These are phyloP conservation scores for Aspergillus affinis DNA, from an alignment of 495 filamentous ascomycete genomes.

Conservation along the genomic window DNA sequence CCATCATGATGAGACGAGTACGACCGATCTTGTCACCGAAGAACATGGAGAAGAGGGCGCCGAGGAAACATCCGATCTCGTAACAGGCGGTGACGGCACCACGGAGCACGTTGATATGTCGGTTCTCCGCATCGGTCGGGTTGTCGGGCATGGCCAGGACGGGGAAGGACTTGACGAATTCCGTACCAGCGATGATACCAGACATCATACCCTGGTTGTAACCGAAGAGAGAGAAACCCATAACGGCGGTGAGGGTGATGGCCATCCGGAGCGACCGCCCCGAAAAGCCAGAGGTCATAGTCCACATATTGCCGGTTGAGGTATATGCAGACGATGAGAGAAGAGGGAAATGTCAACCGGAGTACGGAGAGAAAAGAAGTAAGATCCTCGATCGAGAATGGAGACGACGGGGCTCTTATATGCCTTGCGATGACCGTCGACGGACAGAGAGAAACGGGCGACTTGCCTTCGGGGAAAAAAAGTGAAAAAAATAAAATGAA, in stretches of 20 bases:
- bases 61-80: slow-evolving; percentile 56
- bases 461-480: background rate
- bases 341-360: slow-evolving; percentile 1
- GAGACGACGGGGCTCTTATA: background rate
- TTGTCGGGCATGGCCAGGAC: slow-evolving; percentile 16
- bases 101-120: slow-evolving; percentile 24
- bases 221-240: slow-evolving; percentile 29
- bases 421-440: background rate
- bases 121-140: background rate
- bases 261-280: slow-evolving; percentile 22
- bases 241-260: slow-evolving; percentile 27
- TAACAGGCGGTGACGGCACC: slow-evolving; percentile 51
- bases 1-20: slow-evolving; percentile 47
- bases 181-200: slow-evolving; percentile 21
- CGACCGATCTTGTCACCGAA: slow-evolving; percentile 51
- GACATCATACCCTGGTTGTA: slow-evolving; percentile 32
- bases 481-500: no score
- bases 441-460: background rate
- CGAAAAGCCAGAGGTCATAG: slow-evolving; percentile 18
- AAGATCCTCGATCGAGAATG: background rate
- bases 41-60: slow-evolving; percentile 47
- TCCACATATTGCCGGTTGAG: slow-evolving; percentile 26
- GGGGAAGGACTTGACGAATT: slow-evolving; percentile 20
- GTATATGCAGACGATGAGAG: slow-evolving; percentile 9
- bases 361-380: slow-evolving; percentile 2